Base-by-base conservation (phyloP, 768 basidiomycete genomes). In the Tulasnella sp. region DNA sequence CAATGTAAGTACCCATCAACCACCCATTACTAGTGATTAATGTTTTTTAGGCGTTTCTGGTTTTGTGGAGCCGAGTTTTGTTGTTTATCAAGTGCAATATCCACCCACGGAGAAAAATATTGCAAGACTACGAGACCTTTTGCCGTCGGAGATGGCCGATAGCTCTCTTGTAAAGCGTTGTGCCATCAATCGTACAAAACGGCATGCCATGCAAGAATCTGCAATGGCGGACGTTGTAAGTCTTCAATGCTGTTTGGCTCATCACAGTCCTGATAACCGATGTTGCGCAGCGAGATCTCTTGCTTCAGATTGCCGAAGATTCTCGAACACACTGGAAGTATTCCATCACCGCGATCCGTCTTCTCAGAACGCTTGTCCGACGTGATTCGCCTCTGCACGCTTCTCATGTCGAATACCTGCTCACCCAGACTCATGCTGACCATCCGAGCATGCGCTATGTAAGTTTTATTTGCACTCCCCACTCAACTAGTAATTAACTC, bases 241-340 rank as follows among this genome's bases (percentile, higher is more conserved):
- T 68, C n/a, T 88, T 27, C 68, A 81, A 52, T 86, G 85, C 62
- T 88, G 89, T 81, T 83, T 83, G 79, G 87, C 87, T 34, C 87
- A 88, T 75, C 87, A 40, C 76, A 58, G 42, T 36, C 18, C 24
- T 58, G 36, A 27, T 56, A 18, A 79, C 39, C 62, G 31, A 68
- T 68, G 10, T 40, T 73, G 14, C 16, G 48, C 82, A 89, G 89
- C 87, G 85, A 5, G 82, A 84, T 0, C 82, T 86, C 34, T 86
- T 92, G 24, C 84, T 93, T 42, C 87, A 88, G 39, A 87, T 93
- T 48, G 93, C 90, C 0, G 87, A 89, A 31, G 89, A 90, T 38
- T 82, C 88, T 3, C 85, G 86, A 21, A 94, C 92, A 6, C 94
- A 96, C 83, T 95, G 94, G 94, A 89, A 91, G 78, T 96, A 96